Conservation (phyloP, 1,284 basidiomycete genomes). For the Apiotrichum akiyoshidainum region DNA sequence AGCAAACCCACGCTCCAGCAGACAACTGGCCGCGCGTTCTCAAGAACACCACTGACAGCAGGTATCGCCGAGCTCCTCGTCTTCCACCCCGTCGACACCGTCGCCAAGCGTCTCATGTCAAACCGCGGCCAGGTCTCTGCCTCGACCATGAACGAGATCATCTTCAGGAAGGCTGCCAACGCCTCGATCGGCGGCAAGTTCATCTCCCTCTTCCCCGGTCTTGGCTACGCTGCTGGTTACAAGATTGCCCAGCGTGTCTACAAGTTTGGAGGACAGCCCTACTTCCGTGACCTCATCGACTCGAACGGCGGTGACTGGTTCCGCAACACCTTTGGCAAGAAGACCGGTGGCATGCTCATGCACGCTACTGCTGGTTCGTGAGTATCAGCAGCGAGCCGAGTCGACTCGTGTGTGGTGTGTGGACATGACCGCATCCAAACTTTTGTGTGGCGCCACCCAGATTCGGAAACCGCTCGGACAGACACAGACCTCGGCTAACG, state of each 20-base stretch:
- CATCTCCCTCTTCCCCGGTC: conserved; percentile 90
- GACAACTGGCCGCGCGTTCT: neutral
- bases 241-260: conserved; percentile 90
- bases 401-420: neutral
- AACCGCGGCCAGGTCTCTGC: conserved; percentile 78
- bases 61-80: conserved; percentile 91
- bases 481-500: conserved; percentile 4
- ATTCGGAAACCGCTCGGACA: neutral
- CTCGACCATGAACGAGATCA: conserved; percentile 64
- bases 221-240: conserved; percentile 97
- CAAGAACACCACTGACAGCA: conserved; percentile 39
- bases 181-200: conserved; percentile 70
- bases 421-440: neutral
- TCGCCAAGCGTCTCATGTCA: conserved; percentile 96
- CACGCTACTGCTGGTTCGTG: conserved; percentile 90
- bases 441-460: neutral
- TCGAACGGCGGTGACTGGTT: conserved; percentile 73
- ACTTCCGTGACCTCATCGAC: conserved; percentile 88
- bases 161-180: conserved; percentile 81
- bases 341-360: conserved; percentile 93
- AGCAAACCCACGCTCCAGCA: neutral
- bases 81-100: conserved; percentile 90
- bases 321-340: conserved; percentile 83
- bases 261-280: conserved; percentile 99
- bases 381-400: conserved; percentile 31